These are phyloP conservation scores for Chlorella ohadii DNA, from an alignment of 139 green algal genomes.

Conservation along the genomic window DNA sequence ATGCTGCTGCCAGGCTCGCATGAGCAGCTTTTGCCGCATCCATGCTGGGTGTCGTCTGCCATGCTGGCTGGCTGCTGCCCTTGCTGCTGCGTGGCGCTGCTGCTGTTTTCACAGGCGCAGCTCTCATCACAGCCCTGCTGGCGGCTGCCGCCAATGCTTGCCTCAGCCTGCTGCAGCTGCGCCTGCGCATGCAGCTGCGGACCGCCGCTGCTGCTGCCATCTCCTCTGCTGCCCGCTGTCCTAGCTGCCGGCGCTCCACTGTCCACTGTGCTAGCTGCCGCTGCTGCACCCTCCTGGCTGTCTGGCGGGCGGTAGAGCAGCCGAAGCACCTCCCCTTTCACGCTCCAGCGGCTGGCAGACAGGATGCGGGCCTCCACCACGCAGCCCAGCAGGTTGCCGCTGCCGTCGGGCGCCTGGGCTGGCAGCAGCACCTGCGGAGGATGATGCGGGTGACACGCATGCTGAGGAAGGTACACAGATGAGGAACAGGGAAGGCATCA, in stretches of 20 bases:
- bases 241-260: not conserved
- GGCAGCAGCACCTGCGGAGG: slow-evolving; percentile 68
- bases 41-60: too few relatives aligned
- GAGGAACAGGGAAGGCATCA: too few relatives aligned
- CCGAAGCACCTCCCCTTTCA: slow-evolving; percentile 62
- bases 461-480: too few relatives aligned
- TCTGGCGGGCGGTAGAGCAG: slow-evolving; percentile 49
- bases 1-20: not conserved
- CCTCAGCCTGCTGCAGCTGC: not conserved
- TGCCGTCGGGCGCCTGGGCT: slow-evolving; percentile 55
- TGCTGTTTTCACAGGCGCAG: not conserved
- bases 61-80: not conserved
- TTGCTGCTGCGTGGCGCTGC: not conserved
- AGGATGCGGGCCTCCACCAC: slow-evolving; percentile 71
- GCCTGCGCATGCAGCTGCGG: not conserved
- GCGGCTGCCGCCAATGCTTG: not conserved
- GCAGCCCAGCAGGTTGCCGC: slow-evolving; percentile 68
- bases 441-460: not conserved
- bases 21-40: not conserved
- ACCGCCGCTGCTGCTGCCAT: not conserved
- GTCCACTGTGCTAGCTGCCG: not conserved
- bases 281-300: not conserved
- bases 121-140: not conserved
- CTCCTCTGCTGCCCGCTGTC: not conserved
- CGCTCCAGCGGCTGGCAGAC: slow-evolving; percentile 70